Percentiles rank a stretch among this genome's conserved stretches.
phyloP scores from a whole-genome alignment of 208 protist genomes.

The Lotmaria passim region DNA sequence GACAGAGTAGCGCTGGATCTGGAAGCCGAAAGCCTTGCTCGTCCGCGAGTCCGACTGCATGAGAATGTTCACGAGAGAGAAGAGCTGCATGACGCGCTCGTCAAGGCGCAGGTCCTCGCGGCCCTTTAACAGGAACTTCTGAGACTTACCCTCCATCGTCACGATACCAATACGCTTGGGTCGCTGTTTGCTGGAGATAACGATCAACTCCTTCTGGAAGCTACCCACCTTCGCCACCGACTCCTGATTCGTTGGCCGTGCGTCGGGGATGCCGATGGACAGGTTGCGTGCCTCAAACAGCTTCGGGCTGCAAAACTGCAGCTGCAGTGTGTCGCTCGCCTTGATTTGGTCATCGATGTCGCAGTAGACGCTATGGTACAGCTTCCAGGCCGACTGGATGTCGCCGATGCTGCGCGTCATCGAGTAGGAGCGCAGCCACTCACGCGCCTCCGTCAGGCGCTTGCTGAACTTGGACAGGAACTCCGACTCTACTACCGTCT shows the following conservation, averaged over 20 bases:
- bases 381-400: constrained; percentile 85
- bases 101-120: constrained; percentile 98
- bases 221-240: constrained; percentile 90
- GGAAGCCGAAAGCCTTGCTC: constrained; percentile 86
- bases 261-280: constrained; percentile 80
- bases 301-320: constrained; percentile 86
- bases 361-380: constrained; percentile 85
- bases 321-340: constrained; percentile 44
- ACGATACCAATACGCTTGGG: constrained; percentile 97
- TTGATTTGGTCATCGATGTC: constrained; percentile 82
- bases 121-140: constrained; percentile 99
- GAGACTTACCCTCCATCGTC: constrained; percentile 95
- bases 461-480: constrained; percentile 89
- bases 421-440: constrained; percentile 75
- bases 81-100: constrained; percentile 99
- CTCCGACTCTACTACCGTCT: constrained; percentile 95
- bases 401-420: constrained; percentile 60
- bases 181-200: constrained; percentile 99
- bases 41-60: constrained; percentile 90
- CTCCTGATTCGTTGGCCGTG: constrained; percentile 81
- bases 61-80: constrained; percentile 99
- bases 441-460: constrained; percentile 63
- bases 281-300: constrained; percentile 82
- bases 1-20: constrained; percentile 95
- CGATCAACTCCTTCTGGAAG: constrained; percentile 92